A percentile compares a stretch with the other conserved stretches of the same genome.
Evolutionary conservation across 495 filamentous ascomycete genomes (phyloP).

Genomic region (Penicillium subrubescens): DNA sequence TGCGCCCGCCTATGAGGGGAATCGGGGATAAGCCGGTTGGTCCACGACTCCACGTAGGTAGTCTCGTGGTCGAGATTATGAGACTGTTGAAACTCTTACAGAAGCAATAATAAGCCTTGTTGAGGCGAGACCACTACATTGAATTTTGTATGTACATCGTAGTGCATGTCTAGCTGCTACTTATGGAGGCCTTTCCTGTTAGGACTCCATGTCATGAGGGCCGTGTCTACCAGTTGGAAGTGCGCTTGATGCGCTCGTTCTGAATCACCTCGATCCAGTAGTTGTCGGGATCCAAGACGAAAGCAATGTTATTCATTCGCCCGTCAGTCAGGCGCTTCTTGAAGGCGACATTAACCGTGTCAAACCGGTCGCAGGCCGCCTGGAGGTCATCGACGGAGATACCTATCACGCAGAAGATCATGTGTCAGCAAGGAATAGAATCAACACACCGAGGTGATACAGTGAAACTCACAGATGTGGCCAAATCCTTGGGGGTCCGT

Average conservation of each 20-base stretch:
- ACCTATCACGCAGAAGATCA: slow-evolving; percentile 41
- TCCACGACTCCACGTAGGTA: slow-evolving; percentile 4
- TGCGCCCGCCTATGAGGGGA: slow-evolving; percentile 21
- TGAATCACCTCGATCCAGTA: slow-evolving; percentile 94
- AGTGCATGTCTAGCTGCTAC: not conserved
- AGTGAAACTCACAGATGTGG: slow-evolving; percentile 71
- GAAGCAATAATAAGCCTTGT: not conserved
- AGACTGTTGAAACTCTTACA: not conserved
- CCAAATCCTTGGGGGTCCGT: slow-evolving; percentile 90
- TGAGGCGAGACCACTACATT: not conserved
- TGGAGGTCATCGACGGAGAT: slow-evolving; percentile 89
- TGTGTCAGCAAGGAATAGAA: slow-evolving; percentile 16
- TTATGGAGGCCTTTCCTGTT: not conserved
- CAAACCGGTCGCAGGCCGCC: slow-evolving; percentile 82
- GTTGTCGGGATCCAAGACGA: slow-evolving; percentile 87
- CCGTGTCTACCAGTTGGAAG: slow-evolving; percentile 44
- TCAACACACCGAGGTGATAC: slow-evolving; percentile 63
- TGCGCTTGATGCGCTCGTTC: slow-evolving; percentile 56
- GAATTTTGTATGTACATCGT: slow-evolving; percentile 6
- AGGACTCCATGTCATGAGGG: not conserved
- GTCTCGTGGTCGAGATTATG: not conserved
- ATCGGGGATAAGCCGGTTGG: slow-evolving; percentile 15
- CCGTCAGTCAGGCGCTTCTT: slow-evolving; percentile 94
- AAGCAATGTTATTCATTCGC: slow-evolving; percentile 92
- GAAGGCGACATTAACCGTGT: slow-evolving; percentile 79